These are phyloP conservation scores for Ascochyta koolunga DNA, from an alignment of 2,329 filamentous ascomycete genomes.

Conservation along the genomic window DNA sequence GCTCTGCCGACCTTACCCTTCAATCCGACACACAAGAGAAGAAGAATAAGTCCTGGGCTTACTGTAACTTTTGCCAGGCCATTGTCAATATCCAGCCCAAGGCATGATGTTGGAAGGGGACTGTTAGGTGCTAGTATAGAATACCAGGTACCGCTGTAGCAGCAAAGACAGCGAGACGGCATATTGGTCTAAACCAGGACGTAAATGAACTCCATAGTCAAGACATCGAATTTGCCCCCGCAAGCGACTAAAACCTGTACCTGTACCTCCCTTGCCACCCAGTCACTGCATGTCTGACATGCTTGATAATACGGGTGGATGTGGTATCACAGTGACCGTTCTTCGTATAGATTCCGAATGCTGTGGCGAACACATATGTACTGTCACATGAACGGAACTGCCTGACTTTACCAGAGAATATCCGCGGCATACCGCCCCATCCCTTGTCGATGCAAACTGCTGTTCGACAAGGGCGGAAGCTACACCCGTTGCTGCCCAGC, in stretches of 20 bases:
- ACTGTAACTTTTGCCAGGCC: too few relatives aligned
- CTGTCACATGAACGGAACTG: neutral
- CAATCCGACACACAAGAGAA: too few relatives aligned
- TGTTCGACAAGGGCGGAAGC: neutral
- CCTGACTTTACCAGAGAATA: neutral
- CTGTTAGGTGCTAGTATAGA: too few relatives aligned
- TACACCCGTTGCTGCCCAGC: conserved; percentile 5
- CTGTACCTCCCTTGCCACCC: conserved; percentile 5
- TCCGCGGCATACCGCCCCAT: neutral
- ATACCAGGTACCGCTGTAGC: too few relatives aligned
- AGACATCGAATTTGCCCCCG: neutral
- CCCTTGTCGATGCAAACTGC: neutral
- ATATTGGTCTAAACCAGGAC: neutral
- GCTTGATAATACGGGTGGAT: neutral
- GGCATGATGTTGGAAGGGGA: too few relatives aligned
- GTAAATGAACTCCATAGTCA: neutral
- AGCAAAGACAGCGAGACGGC: too few relatives aligned
- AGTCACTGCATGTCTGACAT: neutral
- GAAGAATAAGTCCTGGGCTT: too few relatives aligned
- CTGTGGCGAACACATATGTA: neutral
- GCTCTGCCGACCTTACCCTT: neutral
- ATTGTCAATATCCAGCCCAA: too few relatives aligned
- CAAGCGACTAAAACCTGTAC: neutral
- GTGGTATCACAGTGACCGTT: neutral
- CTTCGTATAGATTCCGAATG: neutral